These are phyloP conservation scores for Globisporangium apiculatum DNA, from an alignment of 352 stramenopile species.

Conservation along the genomic window DNA sequence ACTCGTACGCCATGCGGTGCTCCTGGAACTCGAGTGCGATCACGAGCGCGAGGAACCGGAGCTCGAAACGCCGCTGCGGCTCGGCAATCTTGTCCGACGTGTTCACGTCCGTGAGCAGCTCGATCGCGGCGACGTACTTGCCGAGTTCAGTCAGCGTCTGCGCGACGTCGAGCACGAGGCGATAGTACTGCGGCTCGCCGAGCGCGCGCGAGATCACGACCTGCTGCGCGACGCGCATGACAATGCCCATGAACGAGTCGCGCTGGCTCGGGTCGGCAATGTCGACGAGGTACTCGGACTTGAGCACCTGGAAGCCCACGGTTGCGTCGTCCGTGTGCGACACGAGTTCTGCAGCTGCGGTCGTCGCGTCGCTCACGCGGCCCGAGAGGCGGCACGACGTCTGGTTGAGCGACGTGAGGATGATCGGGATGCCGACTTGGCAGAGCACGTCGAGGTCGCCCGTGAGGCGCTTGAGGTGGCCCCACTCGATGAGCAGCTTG, in stretches of 20 bases:
- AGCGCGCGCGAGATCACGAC: conserved; percentile 71
- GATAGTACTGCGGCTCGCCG: conserved; percentile 68
- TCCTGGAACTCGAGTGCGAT: conserved; percentile 83
- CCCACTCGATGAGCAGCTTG: conserved; percentile 75
- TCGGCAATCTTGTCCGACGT: conserved; percentile 79
- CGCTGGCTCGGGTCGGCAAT: conserved; percentile 64
- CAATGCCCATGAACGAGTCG: conserved; percentile 80
- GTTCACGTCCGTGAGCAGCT: conserved; percentile 83
- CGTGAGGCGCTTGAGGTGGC: conserved; percentile 60
- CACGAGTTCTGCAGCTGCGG: conserved; percentile 44
- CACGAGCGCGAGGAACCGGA: conserved; percentile 78
- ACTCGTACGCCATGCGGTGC: conserved; percentile 85
- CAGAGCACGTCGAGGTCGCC: conserved; percentile 70
- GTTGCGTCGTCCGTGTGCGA: conserved; percentile 53
- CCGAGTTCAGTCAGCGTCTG: conserved; percentile 72
- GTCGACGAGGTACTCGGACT: conserved; percentile 79
- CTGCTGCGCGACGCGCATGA: conserved; percentile 79
- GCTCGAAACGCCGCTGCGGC: conserved; percentile 61
- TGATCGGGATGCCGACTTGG: conserved; percentile 78
- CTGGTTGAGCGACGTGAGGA: conserved; percentile 76
- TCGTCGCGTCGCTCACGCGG: conserved; percentile 50
- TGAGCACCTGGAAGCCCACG: conserved; percentile 70
- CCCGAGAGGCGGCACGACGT: conserved; percentile 66
- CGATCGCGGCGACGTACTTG: conserved; percentile 80
- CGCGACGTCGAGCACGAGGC: conserved; percentile 70